Evolutionary conservation across 2,329 filamentous ascomycete species (phyloP), one percentile per base, ranked within the genome.

Genomic region (Venturiaceae sp.): DNA sequence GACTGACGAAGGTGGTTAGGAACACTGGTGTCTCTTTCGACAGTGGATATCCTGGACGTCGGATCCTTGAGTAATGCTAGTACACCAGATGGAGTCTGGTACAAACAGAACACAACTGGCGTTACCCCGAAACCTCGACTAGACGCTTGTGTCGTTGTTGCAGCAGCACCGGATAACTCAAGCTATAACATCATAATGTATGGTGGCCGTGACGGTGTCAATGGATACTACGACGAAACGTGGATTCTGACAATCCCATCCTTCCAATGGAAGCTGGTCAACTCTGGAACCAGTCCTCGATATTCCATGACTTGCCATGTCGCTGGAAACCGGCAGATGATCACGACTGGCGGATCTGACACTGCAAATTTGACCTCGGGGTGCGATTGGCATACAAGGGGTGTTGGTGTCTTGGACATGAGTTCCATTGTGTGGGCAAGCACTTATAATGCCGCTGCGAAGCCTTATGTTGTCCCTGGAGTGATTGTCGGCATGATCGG

Each of bases 181-280:
- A 75, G 72, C 58, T 72, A 77, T 56, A 79, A 79, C 56, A 75
- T 81, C 58, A 67, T 67, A 39, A 44, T 81, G 52, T 80, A 80
- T 58, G 78, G 79, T 19, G 79, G 79, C 7, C 69, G 67, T 32
- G 67, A 76, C 58, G 72, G 65, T 14, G 62, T 67, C 11, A 60
- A 66, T 9, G 61, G 63, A 23, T 62, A 62, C 23, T 70, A 66
- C 30, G 77, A 80, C 57, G 76, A 79, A 41, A 65, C 77, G 7
- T 76, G 74, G 56, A 68, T 77, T 7, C 67, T 80, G 0, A 74
- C 73, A 0, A 52, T 79, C 1, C 76, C 75, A 0, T 74, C 75
- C 0, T 79, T 78, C 60, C 71, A 63, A 4, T 78, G 76, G 76
- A 70, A 69, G 6, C 68, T 71, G 46, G 63, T 75, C 13, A 75